A percentile compares a stretch with the other conserved stretches of the same genome.
phyloP scores from a whole-genome alignment of 768 basidiomycete genomes.

The Agrocybe pediades region DNA sequence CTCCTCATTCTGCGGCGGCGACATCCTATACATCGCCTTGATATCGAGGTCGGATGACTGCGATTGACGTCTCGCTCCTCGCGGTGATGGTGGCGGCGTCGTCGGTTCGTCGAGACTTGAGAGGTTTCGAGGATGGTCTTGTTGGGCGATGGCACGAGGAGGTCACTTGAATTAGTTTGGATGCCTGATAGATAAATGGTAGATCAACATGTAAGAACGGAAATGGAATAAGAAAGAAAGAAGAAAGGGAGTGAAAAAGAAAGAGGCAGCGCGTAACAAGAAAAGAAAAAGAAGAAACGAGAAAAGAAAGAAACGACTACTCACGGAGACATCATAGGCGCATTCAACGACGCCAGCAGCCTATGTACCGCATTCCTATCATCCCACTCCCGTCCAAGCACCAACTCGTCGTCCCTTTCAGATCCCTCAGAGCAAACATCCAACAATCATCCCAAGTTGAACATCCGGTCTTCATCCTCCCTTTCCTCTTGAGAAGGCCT shows the following conservation, averaged over 20 bases:
- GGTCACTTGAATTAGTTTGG: neutral
- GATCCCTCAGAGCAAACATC: constrained; percentile 75
- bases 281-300: constrained; percentile 1
- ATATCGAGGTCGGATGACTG: neutral
- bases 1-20: constrained; percentile 28
- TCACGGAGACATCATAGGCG: constrained; percentile 59
- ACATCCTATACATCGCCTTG: neutral
- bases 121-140: neutral
- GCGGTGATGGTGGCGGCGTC: neutral
- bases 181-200: neutral
- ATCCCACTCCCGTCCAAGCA: constrained; percentile 97
- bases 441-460: constrained; percentile 84
- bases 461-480: constrained; percentile 26
- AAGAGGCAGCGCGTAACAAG: too few species aligned
- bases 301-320: constrained; percentile 29
- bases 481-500: constrained; percentile 45
- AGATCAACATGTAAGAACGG: neutral
- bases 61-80: neutral
- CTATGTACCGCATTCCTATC: constrained; percentile 85
- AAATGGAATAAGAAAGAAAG: neutral
- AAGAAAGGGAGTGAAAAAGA: neutral
- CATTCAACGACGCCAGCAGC: constrained; percentile 66
- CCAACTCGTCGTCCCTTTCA: constrained; percentile 82
- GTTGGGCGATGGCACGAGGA: too few species aligned
- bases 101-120: neutral